These are phyloP conservation scores for Wickerhamomyces subpelliculosus DNA, from an alignment of 805 yeast genomes.

Conservation along the genomic window DNA sequence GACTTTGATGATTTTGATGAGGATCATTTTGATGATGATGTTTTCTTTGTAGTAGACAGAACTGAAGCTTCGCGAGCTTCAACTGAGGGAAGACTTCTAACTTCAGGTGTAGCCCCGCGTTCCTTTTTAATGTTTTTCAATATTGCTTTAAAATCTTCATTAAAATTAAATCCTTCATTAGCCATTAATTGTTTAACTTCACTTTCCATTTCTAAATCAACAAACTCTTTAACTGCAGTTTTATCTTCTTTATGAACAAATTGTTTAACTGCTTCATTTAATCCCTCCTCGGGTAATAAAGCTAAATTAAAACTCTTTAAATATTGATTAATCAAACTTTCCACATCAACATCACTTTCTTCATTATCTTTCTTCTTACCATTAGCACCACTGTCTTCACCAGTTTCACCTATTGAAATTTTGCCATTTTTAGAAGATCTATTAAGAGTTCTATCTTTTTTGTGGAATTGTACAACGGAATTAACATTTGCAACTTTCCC, in stretches of 20 bases:
- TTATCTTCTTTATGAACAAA: conserved; percentile 83
- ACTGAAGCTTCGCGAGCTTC: too few relatives aligned
- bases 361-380: too few relatives aligned
- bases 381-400: conserved; percentile 29
- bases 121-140: conserved; percentile 32
- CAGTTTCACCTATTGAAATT: conserved; percentile 10
- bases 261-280: conserved; percentile 63
- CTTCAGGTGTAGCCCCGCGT: too few relatives aligned
- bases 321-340: conserved; percentile 54
- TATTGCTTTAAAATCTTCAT: conserved; percentile 32
- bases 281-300: conserved; percentile 67
- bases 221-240: conserved; percentile 55
- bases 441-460: conserved; percentile 28
- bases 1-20: too few relatives aligned
- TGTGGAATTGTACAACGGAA: conserved; percentile 70
- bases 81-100: too few relatives aligned
- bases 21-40: too few relatives aligned
- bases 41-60: too few relatives aligned
- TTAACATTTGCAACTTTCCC: conserved; percentile 89
- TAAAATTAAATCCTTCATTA: conserved; percentile 28
- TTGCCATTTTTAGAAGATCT: neutral
- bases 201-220: conserved; percentile 43
- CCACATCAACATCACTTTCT: too few relatives aligned
- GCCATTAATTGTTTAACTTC: conserved; percentile 14
- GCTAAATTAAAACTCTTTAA: conserved; percentile 57